These are phyloP conservation scores for Mortierella sp. DNA, from an alignment of 371 early-diverging fungal genomes.

Conservation along the genomic window DNA sequence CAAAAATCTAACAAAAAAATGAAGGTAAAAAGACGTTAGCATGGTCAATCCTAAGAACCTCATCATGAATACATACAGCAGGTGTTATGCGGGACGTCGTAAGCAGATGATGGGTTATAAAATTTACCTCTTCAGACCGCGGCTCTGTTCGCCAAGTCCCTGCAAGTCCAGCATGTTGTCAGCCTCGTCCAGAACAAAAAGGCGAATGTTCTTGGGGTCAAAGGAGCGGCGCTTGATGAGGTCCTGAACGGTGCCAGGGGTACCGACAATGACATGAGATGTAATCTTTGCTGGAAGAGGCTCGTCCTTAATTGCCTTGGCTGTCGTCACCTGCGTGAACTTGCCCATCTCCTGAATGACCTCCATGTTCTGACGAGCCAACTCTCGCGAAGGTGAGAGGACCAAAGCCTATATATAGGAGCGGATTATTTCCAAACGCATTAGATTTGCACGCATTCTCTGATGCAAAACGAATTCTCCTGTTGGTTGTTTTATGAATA, in stretches of 20 bases:
- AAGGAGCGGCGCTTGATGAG: conserved; percentile 72
- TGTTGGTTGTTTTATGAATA: no score
- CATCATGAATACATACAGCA: no score
- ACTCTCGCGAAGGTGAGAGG: conserved; percentile 97
- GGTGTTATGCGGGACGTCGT: no score
- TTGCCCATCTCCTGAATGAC: conserved; percentile 92
- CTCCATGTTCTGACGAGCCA: conserved; percentile 96
- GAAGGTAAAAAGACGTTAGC: neutral
- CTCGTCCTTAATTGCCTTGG: conserved; percentile 84
- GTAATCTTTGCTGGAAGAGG: conserved; percentile 61
- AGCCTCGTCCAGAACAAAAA: conserved; percentile 95
- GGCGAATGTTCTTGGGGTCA: conserved; percentile 65
- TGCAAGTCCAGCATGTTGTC: conserved; percentile 95
- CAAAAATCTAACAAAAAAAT: conserved; percentile 59
- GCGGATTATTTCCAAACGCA: neutral
- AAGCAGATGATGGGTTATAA: no score
- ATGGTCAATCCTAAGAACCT: no score
- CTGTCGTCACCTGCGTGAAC: conserved; percentile 79
- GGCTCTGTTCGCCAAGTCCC: conserved; percentile 88
- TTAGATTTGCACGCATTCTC: neutral
- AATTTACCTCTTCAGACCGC: conserved; percentile 83
- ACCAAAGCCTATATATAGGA: conserved; percentile 87
- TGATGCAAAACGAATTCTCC: no score
- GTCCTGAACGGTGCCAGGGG: conserved; percentile 93
- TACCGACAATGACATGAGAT: conserved; percentile 93